Conservation (phyloP, 2,329 filamentous ascomycete species). For the Mycosphaerella sp. region DNA sequence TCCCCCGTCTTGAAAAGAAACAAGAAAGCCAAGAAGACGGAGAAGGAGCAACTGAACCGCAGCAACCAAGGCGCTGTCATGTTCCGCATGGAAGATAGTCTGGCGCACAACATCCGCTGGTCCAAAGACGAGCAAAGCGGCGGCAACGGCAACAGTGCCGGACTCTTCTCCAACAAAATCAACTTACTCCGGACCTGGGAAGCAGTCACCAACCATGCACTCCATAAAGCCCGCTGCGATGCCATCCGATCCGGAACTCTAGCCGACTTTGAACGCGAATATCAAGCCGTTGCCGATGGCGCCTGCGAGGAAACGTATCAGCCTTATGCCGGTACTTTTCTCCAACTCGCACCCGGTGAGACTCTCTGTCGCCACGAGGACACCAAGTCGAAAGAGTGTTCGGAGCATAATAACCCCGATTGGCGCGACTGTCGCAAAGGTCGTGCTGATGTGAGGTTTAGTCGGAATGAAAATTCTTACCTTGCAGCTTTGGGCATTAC, state of each 20-base stretch:
- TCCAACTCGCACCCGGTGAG: not conserved
- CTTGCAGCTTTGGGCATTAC: conserved; percentile 3
- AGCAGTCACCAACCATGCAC: not conserved
- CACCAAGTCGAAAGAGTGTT: conserved; percentile 14
- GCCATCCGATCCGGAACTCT: conserved; percentile 9
- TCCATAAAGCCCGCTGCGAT: conserved; percentile 4
- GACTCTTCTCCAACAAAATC: conserved; percentile 16
- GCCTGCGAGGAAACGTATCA: not conserved
- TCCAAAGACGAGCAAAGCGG: conserved; percentile 15
- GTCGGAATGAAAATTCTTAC: conserved; percentile 3
- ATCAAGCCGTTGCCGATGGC: conserved; percentile 1
- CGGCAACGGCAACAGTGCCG: conserved; percentile 22
- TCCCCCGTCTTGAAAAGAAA: not conserved
- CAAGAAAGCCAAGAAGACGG: conserved; percentile 17
- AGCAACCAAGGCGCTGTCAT: conserved; percentile 12
- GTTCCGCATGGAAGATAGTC: conserved; percentile 13
- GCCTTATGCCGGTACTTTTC: conserved; percentile 9
- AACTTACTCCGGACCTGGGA: conserved; percentile 11
- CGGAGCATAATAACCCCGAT: conserved; percentile 10
- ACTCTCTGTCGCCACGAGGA: conserved; percentile 1
- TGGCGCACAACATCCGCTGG: conserved; percentile 12
- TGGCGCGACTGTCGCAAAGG: conserved; percentile 15
- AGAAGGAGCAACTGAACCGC: conserved; percentile 19
- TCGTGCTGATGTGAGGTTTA: not conserved
- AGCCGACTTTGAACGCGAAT: conserved; percentile 3